A percentile compares a stretch with the other conserved stretches of the same genome.
Conservation (phyloP, 306 rosid genomes). For the Dryas drummondii region DNA sequence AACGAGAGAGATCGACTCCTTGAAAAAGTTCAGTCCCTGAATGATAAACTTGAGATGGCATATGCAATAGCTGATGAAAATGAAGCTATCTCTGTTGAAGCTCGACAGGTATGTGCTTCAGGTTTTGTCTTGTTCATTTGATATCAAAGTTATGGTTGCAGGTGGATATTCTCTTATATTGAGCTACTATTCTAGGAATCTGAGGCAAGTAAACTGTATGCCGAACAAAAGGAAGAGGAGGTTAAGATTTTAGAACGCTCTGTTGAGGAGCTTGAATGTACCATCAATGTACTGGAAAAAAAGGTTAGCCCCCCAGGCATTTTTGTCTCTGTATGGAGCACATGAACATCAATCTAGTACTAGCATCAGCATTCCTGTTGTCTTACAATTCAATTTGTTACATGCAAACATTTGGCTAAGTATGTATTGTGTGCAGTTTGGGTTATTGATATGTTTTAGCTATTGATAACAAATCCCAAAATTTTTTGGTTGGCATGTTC, state of each 20-base stretch:
- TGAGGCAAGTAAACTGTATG: slow-evolving; percentile 72
- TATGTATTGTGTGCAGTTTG: slow-evolving; percentile 14
- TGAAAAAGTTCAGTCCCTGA: slow-evolving; percentile 60
- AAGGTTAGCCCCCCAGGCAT: slow-evolving; percentile 54
- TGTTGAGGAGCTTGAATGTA: slow-evolving; percentile 91
- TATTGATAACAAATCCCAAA: background rate
- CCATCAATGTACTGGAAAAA: slow-evolving; percentile 86
- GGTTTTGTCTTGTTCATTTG: slow-evolving; percentile 22
- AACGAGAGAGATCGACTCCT: slow-evolving; percentile 71
- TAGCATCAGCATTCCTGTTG: background rate
- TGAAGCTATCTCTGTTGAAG: slow-evolving; percentile 80
- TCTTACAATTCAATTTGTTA: background rate
- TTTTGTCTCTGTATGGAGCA: background rate
- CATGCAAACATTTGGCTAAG: background rate
- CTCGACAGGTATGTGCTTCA: slow-evolving; percentile 65
- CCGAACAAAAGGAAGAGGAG: slow-evolving; percentile 94
- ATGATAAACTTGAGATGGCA: slow-evolving; percentile 74
- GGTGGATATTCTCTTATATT: slow-evolving; percentile 24
- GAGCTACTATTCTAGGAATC: slow-evolving; percentile 59
- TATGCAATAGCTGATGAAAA: slow-evolving; percentile 81
- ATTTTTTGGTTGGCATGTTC: slow-evolving; percentile 1
- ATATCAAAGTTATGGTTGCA: slow-evolving; percentile 17
- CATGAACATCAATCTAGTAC: background rate
- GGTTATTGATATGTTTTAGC: slow-evolving; percentile 7
- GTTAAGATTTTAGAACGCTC: slow-evolving; percentile 88